A percentile compares a stretch with the other conserved stretches of the same genome.
phyloP scores from a whole-genome alignment of 192 early-diverging fungal species.

The Geosiphon pyriformis region DNA sequence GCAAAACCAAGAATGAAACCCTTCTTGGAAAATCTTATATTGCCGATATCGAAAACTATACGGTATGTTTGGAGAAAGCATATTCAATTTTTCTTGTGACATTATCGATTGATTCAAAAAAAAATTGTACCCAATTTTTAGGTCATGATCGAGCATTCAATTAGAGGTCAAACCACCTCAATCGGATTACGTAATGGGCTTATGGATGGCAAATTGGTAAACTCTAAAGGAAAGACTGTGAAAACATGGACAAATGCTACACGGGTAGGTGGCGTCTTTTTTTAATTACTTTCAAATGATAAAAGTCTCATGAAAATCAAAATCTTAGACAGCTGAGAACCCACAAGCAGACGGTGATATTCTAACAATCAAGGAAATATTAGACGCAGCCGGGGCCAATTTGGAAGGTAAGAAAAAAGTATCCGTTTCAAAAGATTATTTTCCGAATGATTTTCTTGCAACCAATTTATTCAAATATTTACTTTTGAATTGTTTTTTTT shows the following conservation, averaged over 20 bases:
- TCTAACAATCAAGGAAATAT: slow-evolving; percentile 31
- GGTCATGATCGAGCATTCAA: slow-evolving; percentile 41
- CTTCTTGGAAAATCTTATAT: slow-evolving; percentile 29
- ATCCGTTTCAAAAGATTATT: slow-evolving; percentile 12
- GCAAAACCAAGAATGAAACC: not conserved
- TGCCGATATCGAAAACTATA: slow-evolving; percentile 37
- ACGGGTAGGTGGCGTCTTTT: slow-evolving; percentile 16
- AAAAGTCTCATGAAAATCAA: too few species aligned
- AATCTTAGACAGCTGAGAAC: not conserved
- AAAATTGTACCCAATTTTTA: too few species aligned
- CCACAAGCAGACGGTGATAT: slow-evolving; percentile 30
- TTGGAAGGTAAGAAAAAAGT: slow-evolving; percentile 26
- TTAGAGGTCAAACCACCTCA: slow-evolving; percentile 32
- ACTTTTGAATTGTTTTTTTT: not conserved
- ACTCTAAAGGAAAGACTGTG: slow-evolving; percentile 20
- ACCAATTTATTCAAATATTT: too few species aligned
- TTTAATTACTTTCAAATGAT: not conserved
- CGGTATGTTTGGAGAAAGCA: slow-evolving; percentile 5
- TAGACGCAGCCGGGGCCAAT: slow-evolving; percentile 31
- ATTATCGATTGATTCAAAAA: too few species aligned
- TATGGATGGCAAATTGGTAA: slow-evolving; percentile 30
- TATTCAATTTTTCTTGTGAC: too few species aligned
- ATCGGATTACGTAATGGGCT: slow-evolving; percentile 36
- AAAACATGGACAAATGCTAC: slow-evolving; percentile 26
- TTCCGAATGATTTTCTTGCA: too few species aligned